Conservation (phyloP, 192 early-diverging fungal genomes). For the Podila epicladia region DNA sequence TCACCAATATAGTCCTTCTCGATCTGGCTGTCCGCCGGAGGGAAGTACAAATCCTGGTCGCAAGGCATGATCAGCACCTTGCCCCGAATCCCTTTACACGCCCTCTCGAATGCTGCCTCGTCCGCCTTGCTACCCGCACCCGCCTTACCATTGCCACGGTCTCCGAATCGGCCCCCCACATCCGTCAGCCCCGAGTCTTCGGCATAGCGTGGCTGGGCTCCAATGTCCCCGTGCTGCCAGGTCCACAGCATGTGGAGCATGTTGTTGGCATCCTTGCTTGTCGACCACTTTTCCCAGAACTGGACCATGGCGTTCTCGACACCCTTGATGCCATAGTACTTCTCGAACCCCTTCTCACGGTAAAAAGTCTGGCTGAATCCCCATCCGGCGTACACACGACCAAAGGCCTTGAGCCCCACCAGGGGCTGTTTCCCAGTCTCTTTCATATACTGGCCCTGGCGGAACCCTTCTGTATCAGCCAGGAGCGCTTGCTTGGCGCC, state of each 20-base stretch:
- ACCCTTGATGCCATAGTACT: slow-evolving; percentile 20
- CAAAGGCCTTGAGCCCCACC: slow-evolving; percentile 16
- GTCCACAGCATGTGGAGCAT: slow-evolving; percentile 39
- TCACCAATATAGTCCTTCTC: slow-evolving; percentile 34
- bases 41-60: slow-evolving; percentile 21
- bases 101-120: not conserved
- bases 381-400: slow-evolving; percentile 30
- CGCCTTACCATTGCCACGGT: not conserved
- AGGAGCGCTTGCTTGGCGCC: slow-evolving; percentile 22
- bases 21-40: slow-evolving; percentile 30
- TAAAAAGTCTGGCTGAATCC: slow-evolving; percentile 37
- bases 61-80: slow-evolving; percentile 32
- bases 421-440: slow-evolving; percentile 20
- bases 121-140: not conserved
- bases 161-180: not conserved
- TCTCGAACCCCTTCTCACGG: slow-evolving; percentile 34
- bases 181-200: not conserved
- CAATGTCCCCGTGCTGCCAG: slow-evolving; percentile 25
- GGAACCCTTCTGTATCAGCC: slow-evolving; percentile 19
- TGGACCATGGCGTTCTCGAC: slow-evolving; percentile 20
- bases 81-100: not conserved
- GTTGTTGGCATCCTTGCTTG: slow-evolving; percentile 35
- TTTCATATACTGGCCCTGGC: slow-evolving; percentile 19
- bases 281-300: slow-evolving; percentile 38
- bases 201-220: slow-evolving; percentile 24